These are phyloP conservation scores for Mucor circinelloides DNA, from an alignment of 371 early-diverging fungal genomes.

Conservation along the genomic window DNA sequence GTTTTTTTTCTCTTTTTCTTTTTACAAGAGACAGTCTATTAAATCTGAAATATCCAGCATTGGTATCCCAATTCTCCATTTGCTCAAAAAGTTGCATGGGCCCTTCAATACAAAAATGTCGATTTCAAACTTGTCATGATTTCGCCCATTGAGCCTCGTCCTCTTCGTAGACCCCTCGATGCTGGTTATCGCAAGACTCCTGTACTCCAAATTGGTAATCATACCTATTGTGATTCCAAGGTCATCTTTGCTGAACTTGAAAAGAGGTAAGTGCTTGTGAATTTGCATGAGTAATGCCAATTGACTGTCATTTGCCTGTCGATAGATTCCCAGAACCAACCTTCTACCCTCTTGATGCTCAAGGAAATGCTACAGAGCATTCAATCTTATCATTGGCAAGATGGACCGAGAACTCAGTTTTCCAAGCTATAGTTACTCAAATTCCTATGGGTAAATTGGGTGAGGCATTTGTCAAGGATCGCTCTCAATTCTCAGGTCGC, in stretches of 20 bases:
- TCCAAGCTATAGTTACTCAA: slow-evolving; percentile 8
- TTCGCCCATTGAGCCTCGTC: slow-evolving; percentile 34
- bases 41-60: background rate
- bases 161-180: slow-evolving; percentile 50
- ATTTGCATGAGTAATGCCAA: background rate
- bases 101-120: slow-evolving; percentile 40
- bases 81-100: slow-evolving; percentile 37
- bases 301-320: background rate
- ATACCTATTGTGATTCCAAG: slow-evolving; percentile 56
- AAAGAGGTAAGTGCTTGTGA: slow-evolving; percentile 28
- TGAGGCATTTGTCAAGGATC: slow-evolving; percentile 20
- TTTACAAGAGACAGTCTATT: too few relatives aligned
- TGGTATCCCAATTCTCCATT: slow-evolving; percentile 32
- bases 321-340: slow-evolving; percentile 26
- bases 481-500: slow-evolving; percentile 9
- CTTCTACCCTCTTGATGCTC: slow-evolving; percentile 12
- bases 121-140: slow-evolving; percentile 36
- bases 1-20: too few relatives aligned
- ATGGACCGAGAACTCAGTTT: slow-evolving; percentile 14
- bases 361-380: slow-evolving; percentile 1
- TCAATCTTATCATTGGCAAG: background rate
- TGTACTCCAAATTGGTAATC: slow-evolving; percentile 62
- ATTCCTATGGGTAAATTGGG: slow-evolving; percentile 7
- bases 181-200: slow-evolving; percentile 64
- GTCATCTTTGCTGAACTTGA: slow-evolving; percentile 56